phyloP scores from a whole-genome alignment of 2,329 filamentous ascomycete genomes.

The Cladosporium oxysporum region DNA sequence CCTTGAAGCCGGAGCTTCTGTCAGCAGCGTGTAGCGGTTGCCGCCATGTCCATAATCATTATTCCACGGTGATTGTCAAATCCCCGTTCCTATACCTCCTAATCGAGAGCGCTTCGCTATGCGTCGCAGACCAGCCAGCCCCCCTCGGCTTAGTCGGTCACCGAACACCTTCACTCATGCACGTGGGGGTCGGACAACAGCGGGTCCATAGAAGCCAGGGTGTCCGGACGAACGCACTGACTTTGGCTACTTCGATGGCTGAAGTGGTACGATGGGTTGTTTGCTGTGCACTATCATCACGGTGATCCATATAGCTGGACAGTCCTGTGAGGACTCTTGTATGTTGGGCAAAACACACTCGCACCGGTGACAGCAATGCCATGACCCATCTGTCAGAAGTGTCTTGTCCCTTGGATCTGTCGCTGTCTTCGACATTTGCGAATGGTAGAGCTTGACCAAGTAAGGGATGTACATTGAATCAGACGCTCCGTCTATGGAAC shows the following conservation, averaged over 20 bases:
- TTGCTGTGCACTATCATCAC: not conserved
- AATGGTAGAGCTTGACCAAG: no score
- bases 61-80: not conserved
- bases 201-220: not conserved
- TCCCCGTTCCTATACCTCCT: not conserved
- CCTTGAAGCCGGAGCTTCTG: not conserved
- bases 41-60: not conserved
- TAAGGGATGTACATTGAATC: no score
- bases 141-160: constrained; percentile 8
- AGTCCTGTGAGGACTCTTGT: no score
- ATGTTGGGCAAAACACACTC: no score
- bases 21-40: not conserved
- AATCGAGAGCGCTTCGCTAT: not conserved
- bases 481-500: no score
- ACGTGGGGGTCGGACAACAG: constrained; percentile 10
- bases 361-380: no score
- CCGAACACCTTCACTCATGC: constrained; percentile 5
- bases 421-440: no score
- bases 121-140: not conserved
- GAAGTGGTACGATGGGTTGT: not conserved
- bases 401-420: no score
- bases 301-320: not conserved
- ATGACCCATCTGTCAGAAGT: no score
- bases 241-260: not conserved
- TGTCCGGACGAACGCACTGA: constrained; percentile 1